phyloP scores from a whole-genome alignment of 495 filamentous ascomycete genomes.

The Penicillium longicatenatum region DNA sequence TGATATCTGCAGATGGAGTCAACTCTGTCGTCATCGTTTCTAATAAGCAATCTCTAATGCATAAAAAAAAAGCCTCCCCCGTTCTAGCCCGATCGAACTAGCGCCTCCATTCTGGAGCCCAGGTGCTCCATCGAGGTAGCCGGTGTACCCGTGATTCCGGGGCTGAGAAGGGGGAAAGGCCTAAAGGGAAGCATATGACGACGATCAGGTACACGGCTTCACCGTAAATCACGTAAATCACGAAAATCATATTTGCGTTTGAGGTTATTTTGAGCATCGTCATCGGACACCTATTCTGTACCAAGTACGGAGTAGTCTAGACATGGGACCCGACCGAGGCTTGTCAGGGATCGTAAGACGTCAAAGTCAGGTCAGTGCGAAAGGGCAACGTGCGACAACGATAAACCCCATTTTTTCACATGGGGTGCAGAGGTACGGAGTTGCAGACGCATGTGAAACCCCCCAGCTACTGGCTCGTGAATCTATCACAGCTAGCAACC shows the following conservation, averaged over 20 bases:
- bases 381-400: not conserved
- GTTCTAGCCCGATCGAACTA: not conserved
- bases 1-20: not conserved
- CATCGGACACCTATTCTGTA: not conserved
- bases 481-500: not conserved
- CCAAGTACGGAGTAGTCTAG: not conserved
- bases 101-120: not conserved
- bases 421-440: not conserved
- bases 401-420: conserved; percentile 1
- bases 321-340: not conserved
- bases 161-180: not conserved
- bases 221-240: not conserved
- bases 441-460: not conserved
- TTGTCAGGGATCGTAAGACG: not conserved
- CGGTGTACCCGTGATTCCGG: conserved; percentile 3
- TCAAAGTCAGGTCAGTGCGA: not conserved
- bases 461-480: conserved; percentile 8
- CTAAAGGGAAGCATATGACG: not conserved
- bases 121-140: conserved; percentile 3
- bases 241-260: not conserved
- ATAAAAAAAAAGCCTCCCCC: not conserved
- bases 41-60: not conserved
- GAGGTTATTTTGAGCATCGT: not conserved
- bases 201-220: conserved; percentile 2
- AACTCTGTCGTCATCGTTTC: conserved; percentile 2